Percentiles rank a stretch among this genome's conserved stretches.
These are phyloP conservation scores for Pleoardoris graminearum DNA, from an alignment of 2,329 filamentous ascomycete species.

Conservation along the genomic window DNA sequence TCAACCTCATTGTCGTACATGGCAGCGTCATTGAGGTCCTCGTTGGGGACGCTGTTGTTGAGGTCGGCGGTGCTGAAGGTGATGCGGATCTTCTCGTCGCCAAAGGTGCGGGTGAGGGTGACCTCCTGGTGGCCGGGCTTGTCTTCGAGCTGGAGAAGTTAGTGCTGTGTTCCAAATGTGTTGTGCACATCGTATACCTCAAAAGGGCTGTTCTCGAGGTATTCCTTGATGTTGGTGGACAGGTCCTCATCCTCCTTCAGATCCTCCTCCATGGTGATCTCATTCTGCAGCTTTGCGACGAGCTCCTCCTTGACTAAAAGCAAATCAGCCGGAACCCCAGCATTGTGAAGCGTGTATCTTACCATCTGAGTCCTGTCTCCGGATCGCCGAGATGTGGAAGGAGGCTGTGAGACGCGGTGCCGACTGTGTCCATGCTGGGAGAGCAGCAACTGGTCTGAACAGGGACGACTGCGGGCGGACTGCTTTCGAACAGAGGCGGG, in stretches of 20 bases:
- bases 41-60: constrained; percentile 51
- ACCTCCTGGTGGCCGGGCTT: constrained; percentile 85
- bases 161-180: constrained; percentile 1
- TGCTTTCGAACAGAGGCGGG: constrained; percentile 47
- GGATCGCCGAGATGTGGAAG: constrained; percentile 49
- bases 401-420: constrained; percentile 41
- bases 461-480: constrained; percentile 41
- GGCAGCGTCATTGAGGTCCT: constrained; percentile 58
- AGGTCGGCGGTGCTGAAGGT: constrained; percentile 85
- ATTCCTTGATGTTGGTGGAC: constrained; percentile 80
- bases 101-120: constrained; percentile 77
- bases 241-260: constrained; percentile 73
- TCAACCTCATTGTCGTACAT: constrained; percentile 55
- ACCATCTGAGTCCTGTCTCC: constrained; percentile 41
- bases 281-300: constrained; percentile 73
- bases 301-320: constrained; percentile 70
- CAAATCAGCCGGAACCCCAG: constrained; percentile 16
- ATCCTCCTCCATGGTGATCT: constrained; percentile 69
- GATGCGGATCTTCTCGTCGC: constrained; percentile 87
- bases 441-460: constrained; percentile 39
- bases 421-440: constrained; percentile 38
- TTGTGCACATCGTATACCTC: constrained; percentile 55
- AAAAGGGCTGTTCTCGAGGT: constrained; percentile 82
- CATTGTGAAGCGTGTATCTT: background rate
- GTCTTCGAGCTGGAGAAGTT: constrained; percentile 63